phyloP scores from a whole-genome alignment of 768 basidiomycete genomes.

The Agaricus sinodeliciosus region DNA sequence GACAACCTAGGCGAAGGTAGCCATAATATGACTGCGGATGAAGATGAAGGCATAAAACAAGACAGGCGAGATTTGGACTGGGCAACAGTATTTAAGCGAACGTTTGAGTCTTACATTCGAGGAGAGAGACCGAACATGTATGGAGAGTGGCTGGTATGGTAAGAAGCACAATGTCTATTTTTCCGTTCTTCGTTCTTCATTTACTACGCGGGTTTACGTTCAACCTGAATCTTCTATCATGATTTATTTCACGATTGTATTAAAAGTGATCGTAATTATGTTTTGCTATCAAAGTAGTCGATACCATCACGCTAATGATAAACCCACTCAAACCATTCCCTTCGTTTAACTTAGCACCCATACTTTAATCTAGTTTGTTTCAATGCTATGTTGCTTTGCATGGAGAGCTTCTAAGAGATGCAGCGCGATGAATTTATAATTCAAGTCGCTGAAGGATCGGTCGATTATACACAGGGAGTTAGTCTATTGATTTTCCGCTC shows the following conservation, averaged over 20 bases:
- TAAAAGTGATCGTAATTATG: constrained; percentile 6
- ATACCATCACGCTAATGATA: constrained; percentile 3
- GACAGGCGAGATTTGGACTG: constrained; percentile 84
- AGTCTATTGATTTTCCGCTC: constrained; percentile 8
- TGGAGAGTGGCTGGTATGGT: constrained; percentile 71
- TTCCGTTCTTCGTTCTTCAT: background rate
- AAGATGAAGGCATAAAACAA: constrained; percentile 41
- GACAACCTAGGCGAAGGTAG: constrained; percentile 19
- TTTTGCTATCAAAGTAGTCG: constrained; percentile 6
- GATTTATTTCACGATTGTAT: constrained; percentile 7
- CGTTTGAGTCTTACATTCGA: constrained; percentile 88
- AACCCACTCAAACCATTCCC: background rate
- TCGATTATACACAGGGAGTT: background rate
- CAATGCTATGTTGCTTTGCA: background rate
- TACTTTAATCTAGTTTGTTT: background rate
- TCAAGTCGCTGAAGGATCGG: background rate
- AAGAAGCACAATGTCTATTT: constrained; percentile 2
- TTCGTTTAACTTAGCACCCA: background rate
- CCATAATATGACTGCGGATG: constrained; percentile 27
- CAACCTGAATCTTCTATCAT: background rate
- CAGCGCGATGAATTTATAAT: constrained; percentile 4
- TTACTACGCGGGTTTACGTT: background rate
- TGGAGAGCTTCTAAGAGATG: background rate
- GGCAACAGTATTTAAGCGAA: constrained; percentile 92
- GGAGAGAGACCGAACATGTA: constrained; percentile 95